Conservation (phyloP, 106 monocot species). For the Dioscorea zingiberensis region DNA sequence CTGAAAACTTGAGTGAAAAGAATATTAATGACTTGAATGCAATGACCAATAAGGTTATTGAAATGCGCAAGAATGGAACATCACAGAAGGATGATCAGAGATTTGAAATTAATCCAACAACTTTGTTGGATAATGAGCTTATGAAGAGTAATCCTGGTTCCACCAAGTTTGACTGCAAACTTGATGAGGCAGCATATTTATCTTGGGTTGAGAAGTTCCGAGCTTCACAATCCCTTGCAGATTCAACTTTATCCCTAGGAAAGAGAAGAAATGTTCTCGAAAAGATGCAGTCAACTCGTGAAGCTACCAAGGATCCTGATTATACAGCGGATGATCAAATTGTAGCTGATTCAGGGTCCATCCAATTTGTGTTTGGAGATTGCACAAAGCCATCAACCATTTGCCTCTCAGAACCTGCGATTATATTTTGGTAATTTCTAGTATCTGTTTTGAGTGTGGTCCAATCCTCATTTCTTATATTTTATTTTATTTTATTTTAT, state of each 20-base stretch:
- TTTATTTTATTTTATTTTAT: neutral
- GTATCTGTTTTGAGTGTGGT: neutral
- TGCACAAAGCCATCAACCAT: slow-evolving; percentile 70
- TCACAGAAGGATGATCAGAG: slow-evolving; percentile 31
- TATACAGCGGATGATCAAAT: slow-evolving; percentile 16
- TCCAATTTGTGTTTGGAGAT: slow-evolving; percentile 93
- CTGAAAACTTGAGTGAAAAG: slow-evolving; percentile 25
- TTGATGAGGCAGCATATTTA: slow-evolving; percentile 78
- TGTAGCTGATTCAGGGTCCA: slow-evolving; percentile 55
- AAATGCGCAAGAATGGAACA: slow-evolving; percentile 36
- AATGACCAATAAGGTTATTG: slow-evolving; percentile 67
- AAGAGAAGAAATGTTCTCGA: slow-evolving; percentile 33
- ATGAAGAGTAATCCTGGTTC: slow-evolving; percentile 16
- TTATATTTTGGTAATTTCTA: slow-evolving; percentile 76
- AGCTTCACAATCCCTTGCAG: slow-evolving; percentile 35
- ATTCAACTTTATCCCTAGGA: slow-evolving; percentile 17
- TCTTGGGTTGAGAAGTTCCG: slow-evolving; percentile 93
- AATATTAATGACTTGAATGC: slow-evolving; percentile 41
- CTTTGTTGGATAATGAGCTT: slow-evolving; percentile 14
- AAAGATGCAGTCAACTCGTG: slow-evolving; percentile 34
- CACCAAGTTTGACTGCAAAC: slow-evolving; percentile 35
- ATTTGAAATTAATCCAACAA: slow-evolving; percentile 62
- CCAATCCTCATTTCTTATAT: neutral
- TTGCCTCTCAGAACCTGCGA: slow-evolving; percentile 55
- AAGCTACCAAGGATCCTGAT: slow-evolving; percentile 60